Base-by-base conservation (phyloP, 2,329 filamentous ascomycete genomes). In the Claviceps sp. region DNA sequence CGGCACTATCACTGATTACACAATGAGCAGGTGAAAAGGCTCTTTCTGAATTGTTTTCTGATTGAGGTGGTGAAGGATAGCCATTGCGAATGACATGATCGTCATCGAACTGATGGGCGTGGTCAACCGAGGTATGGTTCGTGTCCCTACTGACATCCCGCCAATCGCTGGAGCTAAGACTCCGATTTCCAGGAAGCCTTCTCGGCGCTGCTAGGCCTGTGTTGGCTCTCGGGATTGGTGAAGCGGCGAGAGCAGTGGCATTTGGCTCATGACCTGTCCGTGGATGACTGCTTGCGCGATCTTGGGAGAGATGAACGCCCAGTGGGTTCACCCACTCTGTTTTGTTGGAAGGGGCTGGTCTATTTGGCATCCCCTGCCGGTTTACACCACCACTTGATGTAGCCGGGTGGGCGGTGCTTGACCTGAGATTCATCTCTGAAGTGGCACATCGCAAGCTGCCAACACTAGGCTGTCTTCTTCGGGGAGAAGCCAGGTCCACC, bases 301-400 rank as follows among this genome's bases (percentile, higher is more conserved):
- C 62, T 53, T 58, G 68, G 49, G 57, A 57, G 54, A 72, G 73
- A 53, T 75, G 70, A 37, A 73, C 67, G 13, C 76, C 71, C n/a
- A 77, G 65, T 0, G 75, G 72, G 54, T 72, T 74, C 6, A 72
- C 65, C 66, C 71, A 72, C 4, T 67, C 64, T 52, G 67, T 70
- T 45, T 63, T 67, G 24, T 60, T 65, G 4, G 65, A 50, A 5
- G 42, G 65, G 6, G 53, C 52, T 5, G 62, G 58, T 37, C 55
- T 54, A 6, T 50, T 58, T 7, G 56, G 55, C 9, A 52, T 55
- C 9, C 61, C 63, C 2, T 65, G 64, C 22, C 65, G 61, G 16
- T 61, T 56, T 7, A 62, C 60, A 42, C 62, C 57, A 20, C 61
- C 63, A 1, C 62, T 64, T 9, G 66, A 55, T 68, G 38, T 60